These are phyloP conservation scores for Solanum clarkiae DNA, from an alignment of 257 asterid genomes.

Conservation along the genomic window DNA sequence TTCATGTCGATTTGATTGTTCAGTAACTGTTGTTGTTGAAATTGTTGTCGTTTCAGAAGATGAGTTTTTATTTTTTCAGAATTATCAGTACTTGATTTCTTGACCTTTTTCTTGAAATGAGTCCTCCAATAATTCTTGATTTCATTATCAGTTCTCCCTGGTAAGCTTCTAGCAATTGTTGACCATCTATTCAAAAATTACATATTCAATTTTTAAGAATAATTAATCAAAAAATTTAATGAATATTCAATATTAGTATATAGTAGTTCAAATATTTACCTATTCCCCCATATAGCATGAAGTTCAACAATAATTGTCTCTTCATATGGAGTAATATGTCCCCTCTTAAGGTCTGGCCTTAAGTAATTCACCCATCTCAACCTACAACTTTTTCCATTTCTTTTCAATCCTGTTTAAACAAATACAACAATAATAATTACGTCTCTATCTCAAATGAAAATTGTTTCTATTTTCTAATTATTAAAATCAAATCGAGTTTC, in stretches of 20 bases:
- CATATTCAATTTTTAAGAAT: background rate
- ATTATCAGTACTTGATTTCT: background rate
- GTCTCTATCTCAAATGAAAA: background rate
- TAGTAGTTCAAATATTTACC: slow-evolving; percentile 8
- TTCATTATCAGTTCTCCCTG: slow-evolving; percentile 51
- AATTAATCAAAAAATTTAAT: background rate
- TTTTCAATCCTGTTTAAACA: slow-evolving; percentile 22
- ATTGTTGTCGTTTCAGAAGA: background rate
- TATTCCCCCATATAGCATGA: slow-evolving; percentile 53
- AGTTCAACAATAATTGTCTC: slow-evolving; percentile 42
- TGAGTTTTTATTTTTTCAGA: background rate
- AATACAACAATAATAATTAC: background rate
- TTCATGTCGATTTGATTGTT: background rate
- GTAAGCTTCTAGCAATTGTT: slow-evolving; percentile 39
- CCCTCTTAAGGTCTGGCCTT: slow-evolving; percentile 46
- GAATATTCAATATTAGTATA: background rate
- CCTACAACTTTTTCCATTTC: slow-evolving; percentile 52
- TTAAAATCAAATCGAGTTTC: background rate
- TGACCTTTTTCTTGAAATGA: slow-evolving; percentile 25
- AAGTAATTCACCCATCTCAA: slow-evolving; percentile 55
- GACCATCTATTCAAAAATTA: slow-evolving; percentile 27
- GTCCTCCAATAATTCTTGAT: slow-evolving; percentile 53
- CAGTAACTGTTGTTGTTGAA: background rate
- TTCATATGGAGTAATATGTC: slow-evolving; percentile 39
- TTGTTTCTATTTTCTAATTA: no score